Percentiles rank a stretch among this genome's conserved stretches.
phyloP scores from a whole-genome alignment of 2,329 filamentous ascomycete species.

The Epichloe elymi region DNA sequence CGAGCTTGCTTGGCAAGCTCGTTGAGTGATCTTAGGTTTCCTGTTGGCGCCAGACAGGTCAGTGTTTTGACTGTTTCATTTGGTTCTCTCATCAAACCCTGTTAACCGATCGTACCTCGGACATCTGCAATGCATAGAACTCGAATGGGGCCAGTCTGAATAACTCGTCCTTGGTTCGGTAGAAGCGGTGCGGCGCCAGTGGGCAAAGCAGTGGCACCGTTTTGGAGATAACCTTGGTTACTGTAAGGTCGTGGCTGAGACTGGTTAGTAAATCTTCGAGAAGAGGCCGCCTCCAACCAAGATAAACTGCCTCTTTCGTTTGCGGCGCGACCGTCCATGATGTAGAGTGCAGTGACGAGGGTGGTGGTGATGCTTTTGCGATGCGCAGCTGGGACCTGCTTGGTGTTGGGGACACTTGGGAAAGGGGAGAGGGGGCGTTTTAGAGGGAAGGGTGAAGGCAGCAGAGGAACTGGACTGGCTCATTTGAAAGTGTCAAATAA shows the following conservation, averaged over 20 bases:
- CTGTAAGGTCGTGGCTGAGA: constrained; percentile 31
- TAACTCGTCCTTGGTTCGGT: constrained; percentile 53
- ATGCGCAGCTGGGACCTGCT: background rate
- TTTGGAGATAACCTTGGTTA: constrained; percentile 47
- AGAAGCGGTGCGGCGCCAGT: constrained; percentile 51
- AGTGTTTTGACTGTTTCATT: background rate
- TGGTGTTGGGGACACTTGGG: background rate
- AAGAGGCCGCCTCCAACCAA: background rate
- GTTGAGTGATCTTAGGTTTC: constrained; percentile 90
- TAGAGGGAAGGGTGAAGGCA: constrained; percentile 9
- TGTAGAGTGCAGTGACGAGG: background rate
- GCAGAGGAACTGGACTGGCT: background rate
- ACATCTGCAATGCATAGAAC: constrained; percentile 61
- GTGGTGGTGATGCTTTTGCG: background rate
- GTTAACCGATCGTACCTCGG: constrained; percentile 36
- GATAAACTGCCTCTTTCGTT: background rate
- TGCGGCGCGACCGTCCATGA: constrained; percentile 2
- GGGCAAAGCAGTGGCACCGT: constrained; percentile 43
- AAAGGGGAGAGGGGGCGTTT: constrained; percentile 5
- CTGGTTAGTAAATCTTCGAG: constrained; percentile 12
- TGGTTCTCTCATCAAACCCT: background rate
- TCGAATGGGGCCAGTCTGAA: constrained; percentile 52
- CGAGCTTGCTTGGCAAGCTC: constrained; percentile 89
- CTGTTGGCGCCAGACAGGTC: constrained; percentile 33
- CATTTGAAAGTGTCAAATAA: background rate